Evolutionary conservation across 148 eudicot species (phyloP).

Genomic region (Heliosperma pusillum): DNA sequence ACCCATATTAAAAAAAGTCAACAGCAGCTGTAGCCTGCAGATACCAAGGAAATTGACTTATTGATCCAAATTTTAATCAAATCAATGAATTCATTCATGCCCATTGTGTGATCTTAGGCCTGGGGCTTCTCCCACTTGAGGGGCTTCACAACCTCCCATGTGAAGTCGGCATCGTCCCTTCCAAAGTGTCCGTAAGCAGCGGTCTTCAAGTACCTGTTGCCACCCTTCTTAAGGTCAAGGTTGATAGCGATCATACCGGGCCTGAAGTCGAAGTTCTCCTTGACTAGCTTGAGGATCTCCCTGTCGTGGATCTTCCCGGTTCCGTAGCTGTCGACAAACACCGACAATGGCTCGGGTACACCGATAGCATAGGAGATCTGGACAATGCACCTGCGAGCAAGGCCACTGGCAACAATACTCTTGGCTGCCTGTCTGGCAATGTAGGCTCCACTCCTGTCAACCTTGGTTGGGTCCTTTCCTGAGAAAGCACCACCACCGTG

Average conservation of each 20-base stretch:
- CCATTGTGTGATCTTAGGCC: neutral
- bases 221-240: conserved; percentile 62
- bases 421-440: conserved; percentile 62
- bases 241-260: conserved; percentile 64
- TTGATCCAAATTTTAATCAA: neutral
- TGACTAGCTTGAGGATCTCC: conserved; percentile 59
- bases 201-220: conserved; percentile 52
- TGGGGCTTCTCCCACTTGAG: conserved; percentile 33
- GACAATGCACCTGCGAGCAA: conserved; percentile 60
- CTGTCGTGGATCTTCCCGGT: conserved; percentile 62
- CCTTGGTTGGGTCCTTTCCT: conserved; percentile 57
- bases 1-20: neutral
- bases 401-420: conserved; percentile 63
- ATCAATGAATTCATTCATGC: neutral
- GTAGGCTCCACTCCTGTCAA: conserved; percentile 68
- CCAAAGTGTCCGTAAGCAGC: conserved; percentile 45
- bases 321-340: conserved; percentile 57
- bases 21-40: no score
- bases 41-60: no score
- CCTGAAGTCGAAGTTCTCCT: conserved; percentile 68
- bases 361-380: conserved; percentile 73
- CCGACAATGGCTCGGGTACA: conserved; percentile 67
- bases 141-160: conserved; percentile 47
- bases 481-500: conserved; percentile 59
- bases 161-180: conserved; percentile 44